Evolutionary conservation across 257 asterid genomes (phyloP).

Genomic region (Coffea eugenioides): DNA sequence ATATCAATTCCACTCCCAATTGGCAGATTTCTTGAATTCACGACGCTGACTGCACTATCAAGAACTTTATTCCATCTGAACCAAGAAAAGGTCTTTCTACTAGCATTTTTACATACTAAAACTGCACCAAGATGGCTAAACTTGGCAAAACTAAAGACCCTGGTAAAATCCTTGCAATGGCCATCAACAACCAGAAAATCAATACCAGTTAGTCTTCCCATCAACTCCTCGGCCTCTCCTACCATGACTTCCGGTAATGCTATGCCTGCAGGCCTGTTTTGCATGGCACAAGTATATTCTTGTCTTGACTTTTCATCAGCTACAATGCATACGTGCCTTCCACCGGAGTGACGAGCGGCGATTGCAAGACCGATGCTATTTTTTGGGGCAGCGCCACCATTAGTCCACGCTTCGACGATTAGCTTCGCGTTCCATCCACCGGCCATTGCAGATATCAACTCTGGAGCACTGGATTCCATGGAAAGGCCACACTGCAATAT

Average conservation of each 20-base stretch:
- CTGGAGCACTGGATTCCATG: conserved; percentile 26
- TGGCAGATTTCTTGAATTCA: conserved; percentile 31
- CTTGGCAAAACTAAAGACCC: conserved; percentile 21
- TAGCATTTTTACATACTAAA: conserved; percentile 23
- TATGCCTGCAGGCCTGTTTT: not conserved
- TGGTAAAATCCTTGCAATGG: conserved; percentile 17
- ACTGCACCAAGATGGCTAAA: conserved; percentile 35
- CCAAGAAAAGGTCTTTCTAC: conserved; percentile 4
- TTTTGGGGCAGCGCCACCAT: conserved; percentile 6
- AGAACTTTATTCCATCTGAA: conserved; percentile 25
- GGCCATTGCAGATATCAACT: conserved; percentile 40
- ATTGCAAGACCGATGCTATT: conserved; percentile 33
- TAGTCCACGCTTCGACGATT: conserved; percentile 36
- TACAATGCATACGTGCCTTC: conserved; percentile 34
- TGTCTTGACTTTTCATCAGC: conserved; percentile 25
- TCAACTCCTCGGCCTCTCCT: conserved; percentile 27
- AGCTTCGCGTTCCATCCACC: conserved; percentile 39
- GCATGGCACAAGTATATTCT: conserved; percentile 28
- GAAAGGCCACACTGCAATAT: conserved; percentile 24
- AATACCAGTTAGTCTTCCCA: conserved; percentile 23
- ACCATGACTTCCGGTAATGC: conserved; percentile 35
- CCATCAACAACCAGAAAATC: conserved; percentile 38
- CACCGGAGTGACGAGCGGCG: conserved; percentile 28
- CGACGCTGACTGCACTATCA: conserved; percentile 13
- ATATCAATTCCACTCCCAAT: conserved; percentile 33